These are phyloP conservation scores for Heliosperma pusillum DNA, from an alignment of 148 eudicot genomes.

Conservation along the genomic window DNA sequence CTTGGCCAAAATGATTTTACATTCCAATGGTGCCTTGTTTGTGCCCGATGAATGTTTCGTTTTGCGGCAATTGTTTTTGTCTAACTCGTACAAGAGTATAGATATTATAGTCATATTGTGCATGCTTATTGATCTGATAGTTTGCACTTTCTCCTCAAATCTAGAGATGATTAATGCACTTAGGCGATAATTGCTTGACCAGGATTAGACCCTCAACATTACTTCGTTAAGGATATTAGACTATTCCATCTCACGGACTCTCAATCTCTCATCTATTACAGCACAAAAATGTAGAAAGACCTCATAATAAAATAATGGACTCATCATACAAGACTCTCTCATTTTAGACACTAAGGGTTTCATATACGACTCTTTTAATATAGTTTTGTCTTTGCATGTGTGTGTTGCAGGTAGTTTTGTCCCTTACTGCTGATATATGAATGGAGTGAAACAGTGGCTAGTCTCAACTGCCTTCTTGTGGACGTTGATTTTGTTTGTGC, in stretches of 20 bases:
- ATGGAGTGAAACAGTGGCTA: background rate
- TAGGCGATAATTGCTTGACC: too few species aligned
- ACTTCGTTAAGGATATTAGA: too few species aligned
- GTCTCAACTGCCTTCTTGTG: background rate
- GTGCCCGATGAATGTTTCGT: background rate
- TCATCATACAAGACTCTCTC: too few species aligned
- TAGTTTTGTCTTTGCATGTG: background rate
- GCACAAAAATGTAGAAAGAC: too few species aligned
- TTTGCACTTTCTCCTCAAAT: background rate
- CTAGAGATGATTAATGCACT: background rate
- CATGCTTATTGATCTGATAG: background rate
- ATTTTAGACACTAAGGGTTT: too few species aligned
- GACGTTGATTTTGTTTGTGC: slow-evolving; percentile 2
- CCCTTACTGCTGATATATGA: slow-evolving; percentile 55
- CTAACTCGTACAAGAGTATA: background rate
- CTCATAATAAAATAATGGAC: too few species aligned
- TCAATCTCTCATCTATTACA: too few species aligned
- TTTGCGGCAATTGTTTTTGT: background rate
- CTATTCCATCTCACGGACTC: too few species aligned
- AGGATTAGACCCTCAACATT: too few species aligned
- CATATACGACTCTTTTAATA: background rate
- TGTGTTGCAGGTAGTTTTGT: slow-evolving; percentile 50
- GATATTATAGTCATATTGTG: background rate
- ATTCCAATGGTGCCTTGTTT: background rate
- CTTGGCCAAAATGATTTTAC: background rate